A percentile compares a stretch with the other conserved stretches of the same genome.
Evolutionary conservation across 2,329 filamentous ascomycete species (phyloP).

Genomic region (Aspergillus uvarum): DNA sequence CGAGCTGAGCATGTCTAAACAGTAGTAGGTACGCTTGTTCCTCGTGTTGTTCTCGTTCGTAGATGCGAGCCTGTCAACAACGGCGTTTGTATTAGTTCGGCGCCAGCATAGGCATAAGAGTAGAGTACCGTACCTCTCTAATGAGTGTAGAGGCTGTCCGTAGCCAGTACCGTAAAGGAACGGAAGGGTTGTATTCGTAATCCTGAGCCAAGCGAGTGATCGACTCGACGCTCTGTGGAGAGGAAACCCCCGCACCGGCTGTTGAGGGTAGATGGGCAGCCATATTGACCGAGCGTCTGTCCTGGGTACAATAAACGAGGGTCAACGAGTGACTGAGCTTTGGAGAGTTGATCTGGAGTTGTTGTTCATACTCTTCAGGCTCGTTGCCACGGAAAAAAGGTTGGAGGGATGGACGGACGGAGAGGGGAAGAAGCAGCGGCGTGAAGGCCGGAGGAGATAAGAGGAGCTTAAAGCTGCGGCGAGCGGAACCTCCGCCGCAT

Average conservation of each 20-base stretch:
- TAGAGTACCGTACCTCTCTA: slow-evolving; percentile 66
- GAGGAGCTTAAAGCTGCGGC: too few relatives aligned
- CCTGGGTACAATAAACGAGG: neutral
- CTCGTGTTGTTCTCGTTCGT: slow-evolving; percentile 80
- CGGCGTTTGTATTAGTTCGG: neutral
- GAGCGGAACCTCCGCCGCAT: too few relatives aligned
- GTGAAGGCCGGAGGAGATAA: too few relatives aligned
- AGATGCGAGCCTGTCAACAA: slow-evolving; percentile 68
- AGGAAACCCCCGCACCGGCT: slow-evolving; percentile 36
- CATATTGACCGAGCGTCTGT: slow-evolving; percentile 20
- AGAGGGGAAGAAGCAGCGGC: too few relatives aligned
- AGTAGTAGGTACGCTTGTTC: slow-evolving; percentile 86
- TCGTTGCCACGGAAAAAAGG: too few relatives aligned
- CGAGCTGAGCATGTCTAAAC: slow-evolving; percentile 84
- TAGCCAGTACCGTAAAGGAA: slow-evolving; percentile 78
- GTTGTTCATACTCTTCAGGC: too few relatives aligned
- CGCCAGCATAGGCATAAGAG: neutral
- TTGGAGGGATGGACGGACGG: too few relatives aligned
- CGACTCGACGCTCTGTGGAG: slow-evolving; percentile 72
- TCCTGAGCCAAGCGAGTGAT: slow-evolving; percentile 72
- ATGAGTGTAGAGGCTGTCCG: slow-evolving; percentile 75
- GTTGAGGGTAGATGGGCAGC: slow-evolving; percentile 22
- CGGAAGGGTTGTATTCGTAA: slow-evolving; percentile 76
- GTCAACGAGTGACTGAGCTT: neutral
- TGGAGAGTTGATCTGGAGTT: neutral